phyloP scores from a whole-genome alignment of 495 filamentous ascomycete species.

The Xylaria curta region DNA sequence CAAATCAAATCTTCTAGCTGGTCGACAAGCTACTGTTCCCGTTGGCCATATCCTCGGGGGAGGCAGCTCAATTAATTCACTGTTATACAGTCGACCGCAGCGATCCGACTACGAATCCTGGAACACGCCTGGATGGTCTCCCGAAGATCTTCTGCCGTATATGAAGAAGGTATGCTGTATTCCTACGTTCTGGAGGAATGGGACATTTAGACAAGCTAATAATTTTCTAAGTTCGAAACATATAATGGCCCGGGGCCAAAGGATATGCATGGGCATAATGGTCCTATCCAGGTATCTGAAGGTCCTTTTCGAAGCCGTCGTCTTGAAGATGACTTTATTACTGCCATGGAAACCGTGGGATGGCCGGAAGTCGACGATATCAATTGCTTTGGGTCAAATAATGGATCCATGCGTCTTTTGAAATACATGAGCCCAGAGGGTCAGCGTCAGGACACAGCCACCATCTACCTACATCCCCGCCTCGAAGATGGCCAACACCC shows the following conservation, averaged over 20 bases:
- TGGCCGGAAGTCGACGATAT: conserved; percentile 48
- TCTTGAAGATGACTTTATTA: conserved; percentile 48
- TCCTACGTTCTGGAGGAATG: conserved; percentile 48
- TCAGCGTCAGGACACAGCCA: conserved; percentile 49
- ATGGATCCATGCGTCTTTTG: conserved; percentile 36
- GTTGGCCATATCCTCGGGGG: conserved; percentile 61
- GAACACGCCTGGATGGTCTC: conserved; percentile 56
- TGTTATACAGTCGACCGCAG: conserved; percentile 46
- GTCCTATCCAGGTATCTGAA: conserved; percentile 56
- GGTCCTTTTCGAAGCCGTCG: conserved; percentile 40
- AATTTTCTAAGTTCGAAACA: conserved; percentile 48
- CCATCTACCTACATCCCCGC: conserved; percentile 47
- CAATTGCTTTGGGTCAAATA: conserved; percentile 40
- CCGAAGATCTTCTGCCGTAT: conserved; percentile 54
- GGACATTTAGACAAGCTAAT: not conserved
- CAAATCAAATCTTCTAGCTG: conserved; percentile 48
- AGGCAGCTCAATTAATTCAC: conserved; percentile 62
- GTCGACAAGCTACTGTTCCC: conserved; percentile 52
- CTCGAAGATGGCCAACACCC: conserved; percentile 46
- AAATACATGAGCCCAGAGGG: conserved; percentile 43
- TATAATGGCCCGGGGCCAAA: conserved; percentile 40
- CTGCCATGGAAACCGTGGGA: conserved; percentile 48
- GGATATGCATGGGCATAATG: conserved; percentile 51
- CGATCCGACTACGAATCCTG: conserved; percentile 55
- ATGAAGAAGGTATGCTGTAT: conserved; percentile 54